Percentiles rank a stretch among this genome's conserved stretches.
phyloP scores from a whole-genome alignment of 1,284 basidiomycete species.

The Mycosarcoma mackinlayi region DNA sequence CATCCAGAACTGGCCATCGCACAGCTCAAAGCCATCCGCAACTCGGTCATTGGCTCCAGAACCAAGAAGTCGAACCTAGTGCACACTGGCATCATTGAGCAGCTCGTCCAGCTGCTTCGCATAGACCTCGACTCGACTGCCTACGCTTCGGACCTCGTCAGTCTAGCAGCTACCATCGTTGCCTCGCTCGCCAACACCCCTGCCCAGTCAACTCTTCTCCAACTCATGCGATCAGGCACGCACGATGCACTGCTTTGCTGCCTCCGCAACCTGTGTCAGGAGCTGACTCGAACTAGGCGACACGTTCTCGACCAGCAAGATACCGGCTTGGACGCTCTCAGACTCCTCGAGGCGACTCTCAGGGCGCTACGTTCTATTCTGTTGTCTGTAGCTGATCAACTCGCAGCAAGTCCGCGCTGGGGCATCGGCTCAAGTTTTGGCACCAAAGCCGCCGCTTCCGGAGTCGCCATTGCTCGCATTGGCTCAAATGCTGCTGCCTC shows the following conservation, averaged over 20 bases:
- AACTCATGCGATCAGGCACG: conserved; percentile 40
- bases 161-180: conserved; percentile 45
- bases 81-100: conserved; percentile 36
- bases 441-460: conserved; percentile 28
- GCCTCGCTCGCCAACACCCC: conserved; percentile 51
- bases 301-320: conserved; percentile 24
- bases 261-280: conserved; percentile 26
- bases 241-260: conserved; percentile 46
- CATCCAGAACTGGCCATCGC: conserved; percentile 28
- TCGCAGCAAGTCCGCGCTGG: conserved; percentile 57
- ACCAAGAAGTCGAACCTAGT: conserved; percentile 51
- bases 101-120: conserved; percentile 40
- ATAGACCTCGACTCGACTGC: conserved; percentile 29
- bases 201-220: conserved; percentile 35
- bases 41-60: conserved; percentile 50
- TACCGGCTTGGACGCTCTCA: conserved; percentile 15
- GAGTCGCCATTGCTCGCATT: conserved; percentile 28
- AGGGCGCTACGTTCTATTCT: conserved; percentile 57
- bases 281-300: conserved; percentile 10
- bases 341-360: conserved; percentile 47
- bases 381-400: conserved; percentile 56
- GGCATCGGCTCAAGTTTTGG: conserved; percentile 60
- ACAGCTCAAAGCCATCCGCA: conserved; percentile 48
- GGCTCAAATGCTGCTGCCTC: conserved; percentile 27
- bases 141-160: conserved; percentile 35